These are phyloP conservation scores for Pythium insidiosum DNA, from an alignment of 352 stramenopile species.

Conservation along the genomic window DNA sequence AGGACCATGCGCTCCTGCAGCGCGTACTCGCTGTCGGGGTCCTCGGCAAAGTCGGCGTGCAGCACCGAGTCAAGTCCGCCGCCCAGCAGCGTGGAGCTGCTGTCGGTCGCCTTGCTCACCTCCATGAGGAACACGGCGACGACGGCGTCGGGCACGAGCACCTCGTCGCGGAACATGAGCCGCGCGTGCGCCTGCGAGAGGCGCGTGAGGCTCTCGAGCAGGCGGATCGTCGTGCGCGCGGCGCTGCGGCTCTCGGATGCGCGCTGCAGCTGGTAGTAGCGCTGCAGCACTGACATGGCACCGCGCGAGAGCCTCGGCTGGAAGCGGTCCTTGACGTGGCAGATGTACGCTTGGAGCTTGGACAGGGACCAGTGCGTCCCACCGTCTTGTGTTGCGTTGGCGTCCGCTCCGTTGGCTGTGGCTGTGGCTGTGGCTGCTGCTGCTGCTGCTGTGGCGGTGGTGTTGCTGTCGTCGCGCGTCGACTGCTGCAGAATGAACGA, in stretches of 20 bases:
- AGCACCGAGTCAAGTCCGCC: conserved; percentile 54
- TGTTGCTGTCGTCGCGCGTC: conserved; percentile 12
- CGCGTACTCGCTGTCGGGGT: conserved; percentile 52
- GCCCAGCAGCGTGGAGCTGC: conserved; percentile 41
- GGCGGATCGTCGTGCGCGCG: conserved; percentile 87
- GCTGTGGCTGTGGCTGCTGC: too few species aligned
- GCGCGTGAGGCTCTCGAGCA: conserved; percentile 93
- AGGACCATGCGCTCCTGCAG: conserved; percentile 66
- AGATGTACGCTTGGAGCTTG: conserved; percentile 91
- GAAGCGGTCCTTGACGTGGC: conserved; percentile 86
- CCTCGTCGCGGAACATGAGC: conserved; percentile 63
- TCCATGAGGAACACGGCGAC: conserved; percentile 77
- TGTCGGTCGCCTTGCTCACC: conserved; percentile 61
- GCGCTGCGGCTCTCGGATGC: conserved; percentile 52
- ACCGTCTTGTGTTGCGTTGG: conserved; percentile 1
- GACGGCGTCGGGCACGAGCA: conserved; percentile 67
- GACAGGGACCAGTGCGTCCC: conserved; percentile 70
- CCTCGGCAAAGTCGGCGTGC: conserved; percentile 55
- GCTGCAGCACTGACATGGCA: conserved; percentile 84
- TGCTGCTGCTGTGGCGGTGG: too few species aligned
- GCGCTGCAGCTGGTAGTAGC: conserved; percentile 87
- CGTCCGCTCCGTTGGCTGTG: conserved; percentile 12
- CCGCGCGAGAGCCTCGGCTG: conserved; percentile 71
- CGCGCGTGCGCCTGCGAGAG: conserved; percentile 89
- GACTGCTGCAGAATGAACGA: conserved; percentile 93